phyloP scores from a whole-genome alignment of 2,329 filamentous ascomycete species.

The Sarocladiaceae sp. region DNA sequence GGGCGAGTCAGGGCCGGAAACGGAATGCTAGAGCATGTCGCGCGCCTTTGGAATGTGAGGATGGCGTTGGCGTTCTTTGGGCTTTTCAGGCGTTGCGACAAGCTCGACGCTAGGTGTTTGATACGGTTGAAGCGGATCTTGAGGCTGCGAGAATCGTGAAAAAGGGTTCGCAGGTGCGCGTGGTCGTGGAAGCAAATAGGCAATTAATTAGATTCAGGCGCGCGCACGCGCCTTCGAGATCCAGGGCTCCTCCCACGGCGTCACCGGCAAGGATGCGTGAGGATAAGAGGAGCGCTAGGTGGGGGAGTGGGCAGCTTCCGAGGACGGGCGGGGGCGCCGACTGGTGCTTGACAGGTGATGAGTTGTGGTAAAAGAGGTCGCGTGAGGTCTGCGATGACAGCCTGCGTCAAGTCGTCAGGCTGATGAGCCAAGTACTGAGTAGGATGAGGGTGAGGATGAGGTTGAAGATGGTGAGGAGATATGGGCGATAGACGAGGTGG shows the following conservation, averaged over 20 bases:
- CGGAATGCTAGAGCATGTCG: constrained; percentile 8
- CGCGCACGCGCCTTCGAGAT: constrained; percentile 1
- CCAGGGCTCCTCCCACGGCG: constrained; percentile 8
- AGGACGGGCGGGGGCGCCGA: background rate
- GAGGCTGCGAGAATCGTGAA: background rate
- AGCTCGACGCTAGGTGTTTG: background rate
- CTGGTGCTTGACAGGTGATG: too few relatives aligned
- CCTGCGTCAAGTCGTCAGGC: background rate
- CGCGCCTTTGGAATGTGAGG: constrained; percentile 4
- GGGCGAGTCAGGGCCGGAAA: constrained; percentile 4
- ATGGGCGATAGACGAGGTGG: background rate
- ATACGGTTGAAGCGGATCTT: background rate
- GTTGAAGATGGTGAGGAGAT: background rate
- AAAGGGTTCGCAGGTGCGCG: background rate
- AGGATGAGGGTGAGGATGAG: too few relatives aligned
- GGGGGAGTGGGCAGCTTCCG: background rate
- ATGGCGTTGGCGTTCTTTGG: background rate
- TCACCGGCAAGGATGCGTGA: constrained; percentile 7
- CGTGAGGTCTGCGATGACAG: background rate
- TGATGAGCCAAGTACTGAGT: too few relatives aligned
- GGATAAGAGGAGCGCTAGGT: constrained; percentile 1
- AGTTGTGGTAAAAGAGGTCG: background rate
- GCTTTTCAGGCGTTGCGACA: background rate
- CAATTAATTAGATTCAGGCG: constrained; percentile 7
- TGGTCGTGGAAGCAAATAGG: constrained; percentile 3